A percentile compares a stretch with the other conserved stretches of the same genome.
Evolutionary conservation across 441 rosid species (phyloP).

Genomic region (Arabidopsis lyrata): DNA sequence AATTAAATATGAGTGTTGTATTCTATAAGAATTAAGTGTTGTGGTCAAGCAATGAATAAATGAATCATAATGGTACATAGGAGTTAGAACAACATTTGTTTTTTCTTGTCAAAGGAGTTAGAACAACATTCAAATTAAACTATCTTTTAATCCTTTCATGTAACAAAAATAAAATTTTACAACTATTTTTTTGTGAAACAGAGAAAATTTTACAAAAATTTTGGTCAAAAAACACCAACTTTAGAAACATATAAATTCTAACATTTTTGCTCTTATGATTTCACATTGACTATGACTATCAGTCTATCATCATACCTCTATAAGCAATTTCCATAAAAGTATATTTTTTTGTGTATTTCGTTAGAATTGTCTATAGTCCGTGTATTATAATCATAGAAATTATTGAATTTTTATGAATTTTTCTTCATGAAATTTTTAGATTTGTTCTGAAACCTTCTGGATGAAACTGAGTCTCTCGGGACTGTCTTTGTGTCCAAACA

Average conservation of each 20-base stretch:
- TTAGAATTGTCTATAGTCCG: background rate
- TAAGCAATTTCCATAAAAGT: too few relatives aligned
- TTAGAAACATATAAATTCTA: background rate
- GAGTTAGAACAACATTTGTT: background rate
- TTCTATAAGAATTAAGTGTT: background rate
- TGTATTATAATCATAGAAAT: background rate
- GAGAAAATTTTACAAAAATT: background rate
- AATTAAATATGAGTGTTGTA: background rate
- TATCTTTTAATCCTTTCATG: too few relatives aligned
- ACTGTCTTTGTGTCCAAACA: constrained; percentile 34
- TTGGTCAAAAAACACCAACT: background rate
- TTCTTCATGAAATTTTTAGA: background rate
- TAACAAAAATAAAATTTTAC: too few relatives aligned
- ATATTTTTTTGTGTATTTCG: background rate
- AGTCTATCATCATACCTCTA: background rate
- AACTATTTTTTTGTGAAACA: too few relatives aligned
- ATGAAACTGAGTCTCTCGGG: background rate
- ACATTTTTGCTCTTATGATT: background rate
- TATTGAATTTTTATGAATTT: background rate
- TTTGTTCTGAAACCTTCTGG: constrained; percentile 11
- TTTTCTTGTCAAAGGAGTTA: too few relatives aligned
- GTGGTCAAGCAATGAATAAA: constrained; percentile 24
- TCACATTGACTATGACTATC: background rate
- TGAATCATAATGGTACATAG: constrained; percentile 7
- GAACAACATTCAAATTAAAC: too few relatives aligned